Conservation (phyloP, 139 green algal species). For the Chlamydomonas schloesseri region DNA sequence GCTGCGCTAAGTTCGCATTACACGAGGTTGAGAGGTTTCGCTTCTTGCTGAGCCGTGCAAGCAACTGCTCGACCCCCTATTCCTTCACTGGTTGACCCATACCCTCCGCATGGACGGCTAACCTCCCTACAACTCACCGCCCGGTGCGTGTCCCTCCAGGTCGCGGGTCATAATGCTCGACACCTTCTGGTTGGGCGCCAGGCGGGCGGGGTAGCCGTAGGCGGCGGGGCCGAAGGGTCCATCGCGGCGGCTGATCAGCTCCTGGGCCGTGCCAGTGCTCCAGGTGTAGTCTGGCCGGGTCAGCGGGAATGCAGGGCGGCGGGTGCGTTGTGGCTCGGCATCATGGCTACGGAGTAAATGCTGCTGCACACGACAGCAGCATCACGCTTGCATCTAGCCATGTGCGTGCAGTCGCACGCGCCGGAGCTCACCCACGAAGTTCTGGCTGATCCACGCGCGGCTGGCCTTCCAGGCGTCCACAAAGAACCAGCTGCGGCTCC, state of each 20-base stretch:
- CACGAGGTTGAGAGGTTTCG: no score
- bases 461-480: slow-evolving; percentile 20
- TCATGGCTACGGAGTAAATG: no score
- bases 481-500: slow-evolving; percentile 45
- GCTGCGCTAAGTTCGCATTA: no score
- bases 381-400: no score
- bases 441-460: slow-evolving; percentile 42
- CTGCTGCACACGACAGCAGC: no score
- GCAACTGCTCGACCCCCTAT: no score
- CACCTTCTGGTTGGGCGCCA: slow-evolving; percentile 3
- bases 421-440: neutral
- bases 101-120: no score
- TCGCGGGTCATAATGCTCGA: slow-evolving; percentile 45
- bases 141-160: slow-evolving; percentile 2
- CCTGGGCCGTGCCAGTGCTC: neutral
- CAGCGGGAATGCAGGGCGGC: neutral
- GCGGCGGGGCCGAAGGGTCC: neutral
- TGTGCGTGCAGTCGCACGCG: no score
- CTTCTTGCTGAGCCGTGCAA: no score
- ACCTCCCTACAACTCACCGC: no score
- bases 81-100: no score
- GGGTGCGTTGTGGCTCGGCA: no score
- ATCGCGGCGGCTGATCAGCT: neutral
- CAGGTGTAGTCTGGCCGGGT: neutral
- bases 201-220: slow-evolving; percentile 3